Evolutionary conservation across 805 yeast genomes (phyloP), one percentile per base, ranked within the genome.

Genomic region (Candida glaebosa): DNA sequence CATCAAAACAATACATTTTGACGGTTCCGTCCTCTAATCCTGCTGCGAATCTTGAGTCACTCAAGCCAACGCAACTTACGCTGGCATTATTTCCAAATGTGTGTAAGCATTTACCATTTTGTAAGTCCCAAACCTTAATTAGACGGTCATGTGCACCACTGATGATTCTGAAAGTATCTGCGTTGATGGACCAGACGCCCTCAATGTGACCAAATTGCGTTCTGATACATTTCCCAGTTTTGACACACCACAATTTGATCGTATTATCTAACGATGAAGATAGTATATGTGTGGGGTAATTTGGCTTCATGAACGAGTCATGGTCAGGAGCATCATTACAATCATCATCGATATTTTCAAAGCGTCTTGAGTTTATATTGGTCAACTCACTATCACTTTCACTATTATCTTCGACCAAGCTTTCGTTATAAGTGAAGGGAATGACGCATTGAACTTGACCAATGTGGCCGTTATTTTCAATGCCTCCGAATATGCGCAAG

Each of bases 161-260:
- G 8, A 91, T 86, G 34, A 93, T 86, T 50, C 99, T 76, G 72
- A 93, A 93, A 31, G 90, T 89, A 67, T 93, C 98, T 1, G 97
- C 96, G 14, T 93, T 88, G 42, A 93, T 84, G 33, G 91, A 88
- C 97, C 98, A 91, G 15, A 93, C 96, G 17, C 99, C 99, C 63
- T 93, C 98, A 41, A 91, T 88, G 58, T 93, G 99, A 2, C 99
- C 99, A 67, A 91, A 93, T 61, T 93, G 91, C 0, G 99, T 93
- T 43, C 96, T 74, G 8, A 89, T 78, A 57, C 98, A 91, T 60
- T 81, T 79, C 3, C 97, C 96, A 1, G 93, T 79, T 47, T 71
- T 72, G 22, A 89, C 84, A 51, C 88, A 95, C 97, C 97, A 90
- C 37, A 91, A 62, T 59, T 90, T 88, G 60, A 90, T 88, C 5